Evolutionary conservation across 768 basidiomycete genomes (phyloP).

Genomic region (Brasilioporus rufonigricans): DNA sequence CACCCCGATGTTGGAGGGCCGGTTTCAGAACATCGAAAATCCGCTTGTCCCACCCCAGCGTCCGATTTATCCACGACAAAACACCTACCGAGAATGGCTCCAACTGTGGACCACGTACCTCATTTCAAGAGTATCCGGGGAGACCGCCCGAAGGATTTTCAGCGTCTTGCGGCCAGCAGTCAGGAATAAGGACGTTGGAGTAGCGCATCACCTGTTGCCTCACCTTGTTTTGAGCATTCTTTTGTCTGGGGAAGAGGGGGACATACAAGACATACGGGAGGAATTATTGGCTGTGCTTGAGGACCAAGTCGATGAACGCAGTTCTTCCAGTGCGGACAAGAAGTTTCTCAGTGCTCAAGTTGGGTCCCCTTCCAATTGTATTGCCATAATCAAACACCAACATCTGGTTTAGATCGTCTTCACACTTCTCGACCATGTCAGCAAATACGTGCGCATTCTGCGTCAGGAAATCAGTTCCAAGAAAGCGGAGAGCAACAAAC

Average conservation of each 20-base stretch:
- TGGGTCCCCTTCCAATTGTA: constrained; percentile 4
- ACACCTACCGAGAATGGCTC: constrained; percentile 96
- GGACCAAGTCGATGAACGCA: constrained; percentile 74
- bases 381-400: neutral
- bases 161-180: constrained; percentile 74
- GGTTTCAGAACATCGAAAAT: constrained; percentile 53
- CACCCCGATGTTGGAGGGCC: constrained; percentile 74
- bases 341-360: constrained; percentile 94
- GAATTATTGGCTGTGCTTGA: constrained; percentile 82
- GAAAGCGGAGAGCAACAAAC: constrained; percentile 48
- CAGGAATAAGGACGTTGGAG: constrained; percentile 85
- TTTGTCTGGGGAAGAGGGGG: constrained; percentile 65
- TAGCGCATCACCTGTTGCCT: constrained; percentile 89
- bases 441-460: constrained; percentile 78
- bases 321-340: constrained; percentile 67
- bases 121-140: constrained; percentile 60
- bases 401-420: constrained; percentile 74
- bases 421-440: constrained; percentile 91
- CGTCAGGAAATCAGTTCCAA: constrained; percentile 61
- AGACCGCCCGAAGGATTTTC: constrained; percentile 67
- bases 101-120: constrained; percentile 85
- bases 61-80: constrained; percentile 74
- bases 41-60: constrained; percentile 42
- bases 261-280: constrained; percentile 59
- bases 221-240: constrained; percentile 88